phyloP scores from a whole-genome alignment of 2,329 filamentous ascomycete genomes.

The Myriosclerotinia curreyana region DNA sequence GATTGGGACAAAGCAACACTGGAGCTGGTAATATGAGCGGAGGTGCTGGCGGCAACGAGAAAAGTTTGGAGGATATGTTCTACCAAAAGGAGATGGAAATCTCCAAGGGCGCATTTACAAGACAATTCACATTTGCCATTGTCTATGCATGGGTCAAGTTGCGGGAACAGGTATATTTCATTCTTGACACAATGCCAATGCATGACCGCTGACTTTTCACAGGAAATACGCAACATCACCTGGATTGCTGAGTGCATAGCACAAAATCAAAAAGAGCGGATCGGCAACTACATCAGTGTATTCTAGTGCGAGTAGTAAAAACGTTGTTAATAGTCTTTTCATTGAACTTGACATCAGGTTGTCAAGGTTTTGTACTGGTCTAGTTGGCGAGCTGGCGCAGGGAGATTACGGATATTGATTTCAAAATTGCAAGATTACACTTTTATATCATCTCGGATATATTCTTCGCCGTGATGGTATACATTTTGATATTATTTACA shows the following conservation, averaged over 20 bases:
- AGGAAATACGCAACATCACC: conserved; percentile 99
- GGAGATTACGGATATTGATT: conserved; percentile 32
- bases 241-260: conserved; percentile 99
- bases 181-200: neutral
- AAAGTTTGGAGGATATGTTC: conserved; percentile 94
- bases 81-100: conserved; percentile 99
- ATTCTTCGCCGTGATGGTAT: conserved; percentile 24
- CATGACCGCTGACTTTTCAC: conserved; percentile 37
- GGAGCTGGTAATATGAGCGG: conserved; percentile 79
- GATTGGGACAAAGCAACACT: conserved; percentile 69
- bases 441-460: conserved; percentile 31
- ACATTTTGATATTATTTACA: conserved; percentile 48
- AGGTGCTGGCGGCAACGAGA: conserved; percentile 74
- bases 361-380: conserved; percentile 32
- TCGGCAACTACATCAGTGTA: conserved; percentile 98
- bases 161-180: conserved; percentile 77
- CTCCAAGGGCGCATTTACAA: conserved; percentile 89
- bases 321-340: conserved; percentile 26
- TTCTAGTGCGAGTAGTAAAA: conserved; percentile 56
- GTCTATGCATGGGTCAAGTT: conserved; percentile 98
- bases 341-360: conserved; percentile 22
- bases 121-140: conserved; percentile 91
- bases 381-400: conserved; percentile 32
- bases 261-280: conserved; percentile 98
- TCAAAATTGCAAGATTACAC: conserved; percentile 31